Conservation (phyloP, 2,329 filamentous ascomycete genomes). For the Beauveria bassiana region DNA sequence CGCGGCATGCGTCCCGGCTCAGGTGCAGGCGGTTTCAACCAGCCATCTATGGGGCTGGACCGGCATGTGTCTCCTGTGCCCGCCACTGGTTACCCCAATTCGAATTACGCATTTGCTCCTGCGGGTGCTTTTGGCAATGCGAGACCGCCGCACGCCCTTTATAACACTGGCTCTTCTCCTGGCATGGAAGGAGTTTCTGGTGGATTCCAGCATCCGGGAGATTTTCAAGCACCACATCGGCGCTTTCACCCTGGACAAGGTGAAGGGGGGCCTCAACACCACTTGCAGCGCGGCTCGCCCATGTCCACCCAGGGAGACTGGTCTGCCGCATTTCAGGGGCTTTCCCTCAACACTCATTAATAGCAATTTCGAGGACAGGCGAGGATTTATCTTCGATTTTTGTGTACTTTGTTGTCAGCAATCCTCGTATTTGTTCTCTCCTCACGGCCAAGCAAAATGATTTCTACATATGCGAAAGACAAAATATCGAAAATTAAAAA, state of each 20-base stretch:
- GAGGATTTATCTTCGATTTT: constrained; percentile 5
- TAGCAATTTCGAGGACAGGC: neutral
- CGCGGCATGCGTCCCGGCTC: constrained; percentile 35
- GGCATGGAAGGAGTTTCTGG: constrained; percentile 23
- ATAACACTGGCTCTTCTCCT: constrained; percentile 21
- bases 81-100: constrained; percentile 27
- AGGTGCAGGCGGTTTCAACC: constrained; percentile 29
- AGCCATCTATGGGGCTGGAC: constrained; percentile 33
- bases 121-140: constrained; percentile 26
- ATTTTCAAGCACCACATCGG: constrained; percentile 39
- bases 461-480: constrained; percentile 3
- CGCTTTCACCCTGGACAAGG: constrained; percentile 37
- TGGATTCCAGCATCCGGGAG: constrained; percentile 28
- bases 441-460: constrained; percentile 3
- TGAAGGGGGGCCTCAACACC: constrained; percentile 26
- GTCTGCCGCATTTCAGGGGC: constrained; percentile 57
- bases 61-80: constrained; percentile 30
- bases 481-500: constrained; percentile 6
- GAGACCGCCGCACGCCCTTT: constrained; percentile 20
- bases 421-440: neutral
- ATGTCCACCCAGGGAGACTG: constrained; percentile 49
- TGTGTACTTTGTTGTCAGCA: neutral
- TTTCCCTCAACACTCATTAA: constrained; percentile 61
- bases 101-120: constrained; percentile 29
- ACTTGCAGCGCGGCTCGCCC: constrained; percentile 31